Conservation (phyloP, 75 land plant genomes). For the Pinus albicaulis region DNA sequence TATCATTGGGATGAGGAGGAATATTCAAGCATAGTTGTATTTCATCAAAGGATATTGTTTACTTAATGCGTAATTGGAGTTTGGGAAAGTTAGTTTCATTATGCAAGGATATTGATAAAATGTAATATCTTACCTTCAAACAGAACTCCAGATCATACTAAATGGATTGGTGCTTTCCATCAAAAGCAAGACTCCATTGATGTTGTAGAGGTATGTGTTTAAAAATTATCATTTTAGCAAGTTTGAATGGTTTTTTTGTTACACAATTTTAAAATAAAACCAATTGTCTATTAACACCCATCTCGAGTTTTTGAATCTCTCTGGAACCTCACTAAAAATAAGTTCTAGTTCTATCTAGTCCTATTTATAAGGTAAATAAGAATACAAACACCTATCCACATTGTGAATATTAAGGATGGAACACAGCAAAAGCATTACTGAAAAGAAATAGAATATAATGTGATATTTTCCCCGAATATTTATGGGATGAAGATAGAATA, state of each 20-base stretch:
- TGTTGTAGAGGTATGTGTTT: constrained; percentile 38
- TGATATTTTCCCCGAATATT: too few relatives aligned
- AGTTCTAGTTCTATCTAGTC: too few relatives aligned
- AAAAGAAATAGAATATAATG: too few relatives aligned
- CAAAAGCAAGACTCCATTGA: constrained; percentile 47
- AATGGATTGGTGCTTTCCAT: constrained; percentile 58
- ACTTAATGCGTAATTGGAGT: not conserved
- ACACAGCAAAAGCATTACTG: too few relatives aligned
- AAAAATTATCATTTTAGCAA: not conserved
- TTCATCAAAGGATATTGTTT: not conserved
- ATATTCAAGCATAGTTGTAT: not conserved
- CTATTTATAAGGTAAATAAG: too few relatives aligned
- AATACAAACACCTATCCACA: too few relatives aligned
- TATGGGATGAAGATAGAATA: too few relatives aligned
- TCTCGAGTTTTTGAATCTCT: too few relatives aligned
- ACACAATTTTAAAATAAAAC: too few relatives aligned
- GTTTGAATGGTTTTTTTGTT: not conserved
- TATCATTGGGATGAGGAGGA: not conserved
- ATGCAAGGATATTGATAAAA: not conserved
- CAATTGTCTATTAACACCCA: too few relatives aligned
- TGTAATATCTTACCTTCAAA: not conserved
- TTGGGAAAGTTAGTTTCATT: not conserved
- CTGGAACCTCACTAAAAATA: too few relatives aligned
- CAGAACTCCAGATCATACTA: constrained; percentile 60
- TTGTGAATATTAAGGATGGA: too few relatives aligned